Base-by-base conservation (phyloP, 345 rosid genomes). In the Camelina laxa region DNA sequence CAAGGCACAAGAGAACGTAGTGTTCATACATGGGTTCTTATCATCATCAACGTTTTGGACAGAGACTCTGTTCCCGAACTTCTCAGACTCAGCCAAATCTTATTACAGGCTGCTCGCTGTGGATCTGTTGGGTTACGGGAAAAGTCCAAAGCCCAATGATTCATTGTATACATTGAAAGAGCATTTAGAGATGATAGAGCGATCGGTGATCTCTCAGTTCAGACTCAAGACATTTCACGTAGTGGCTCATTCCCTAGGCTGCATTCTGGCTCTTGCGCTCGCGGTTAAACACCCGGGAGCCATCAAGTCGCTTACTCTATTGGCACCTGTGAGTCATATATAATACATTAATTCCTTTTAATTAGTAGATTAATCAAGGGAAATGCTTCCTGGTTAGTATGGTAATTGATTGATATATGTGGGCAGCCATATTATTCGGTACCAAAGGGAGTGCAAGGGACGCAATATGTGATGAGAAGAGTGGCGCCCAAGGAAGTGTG, bases 11-110 rank as follows among this genome's bases (percentile, higher is more conserved):
- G 99, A 91, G 64, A 92, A 88, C 36, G 98, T 96, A 15, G 60
- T 96, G 21, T 92, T 96, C 88, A 88, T 96, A 59, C 99, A 96
- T 70, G 99, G 99, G n/a, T 96, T 96, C 89, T 88, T 96, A 72
- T 96, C 98, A 20, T 96, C 99, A 7, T 92, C 98, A 1, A 86
- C 90, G 64, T 91, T 96, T 74, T 96, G 99, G 99, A 92, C 97
- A 1, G 98, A 96, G 67, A 92, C 99, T 9, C 58, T 96, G 54
- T 96, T 96, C 64, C 99, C 98, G 3, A 92, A 92, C 82, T 91
- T 96, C 80, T 87, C 99, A 14, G 80, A 67, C 4, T 66, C 82
- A 1, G 81, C 93, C 12, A 92, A 89, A 80, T 91, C 93, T 0
- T 75, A 70, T 3, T 87, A 92, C 56, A 71, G 99, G 56, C 83